Percentiles rank a stretch among this genome's conserved stretches.
These are phyloP conservation scores for Ophioceras dolichostomum DNA, from an alignment of 2,329 filamentous ascomycete species.

Conservation along the genomic window DNA sequence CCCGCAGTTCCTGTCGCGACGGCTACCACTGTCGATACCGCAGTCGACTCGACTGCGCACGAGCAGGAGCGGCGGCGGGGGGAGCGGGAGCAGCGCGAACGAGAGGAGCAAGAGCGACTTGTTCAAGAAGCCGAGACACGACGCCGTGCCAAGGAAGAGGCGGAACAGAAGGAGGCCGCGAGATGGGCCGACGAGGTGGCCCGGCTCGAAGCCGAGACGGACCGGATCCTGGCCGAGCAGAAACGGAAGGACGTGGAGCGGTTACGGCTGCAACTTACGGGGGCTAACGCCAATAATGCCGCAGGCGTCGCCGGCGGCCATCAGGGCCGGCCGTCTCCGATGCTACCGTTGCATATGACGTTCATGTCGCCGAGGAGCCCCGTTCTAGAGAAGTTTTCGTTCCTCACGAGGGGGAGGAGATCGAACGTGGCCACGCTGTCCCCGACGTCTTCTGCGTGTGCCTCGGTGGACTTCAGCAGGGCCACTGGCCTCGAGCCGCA, in stretches of 20 bases:
- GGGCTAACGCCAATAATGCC: constrained; percentile 19
- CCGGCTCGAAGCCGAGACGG: constrained; percentile 32
- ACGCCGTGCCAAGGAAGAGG: constrained; percentile 6
- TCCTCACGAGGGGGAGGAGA: constrained; percentile 29
- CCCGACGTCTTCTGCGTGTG: constrained; percentile 15
- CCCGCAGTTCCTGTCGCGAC: constrained; percentile 4
- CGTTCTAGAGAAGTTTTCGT: constrained; percentile 34
- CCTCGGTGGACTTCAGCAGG: constrained; percentile 18
- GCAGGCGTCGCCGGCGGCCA: constrained; percentile 11
- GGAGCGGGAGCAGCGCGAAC: neutral
- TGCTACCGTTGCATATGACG: too few relatives aligned
- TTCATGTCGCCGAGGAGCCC: constrained; percentile 24
- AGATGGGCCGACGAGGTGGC: constrained; percentile 25
- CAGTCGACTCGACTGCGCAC: neutral
- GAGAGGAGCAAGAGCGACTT: constrained; percentile 1
- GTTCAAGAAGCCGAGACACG: constrained; percentile 4
- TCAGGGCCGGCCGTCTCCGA: constrained; percentile 8
- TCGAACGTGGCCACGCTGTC: constrained; percentile 22
- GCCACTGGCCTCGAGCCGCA: constrained; percentile 19
- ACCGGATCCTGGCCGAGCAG: constrained; percentile 35
- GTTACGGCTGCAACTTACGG: constrained; percentile 26
- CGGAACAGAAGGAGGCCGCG: constrained; percentile 12
- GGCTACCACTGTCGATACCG: constrained; percentile 7
- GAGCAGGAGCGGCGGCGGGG: neutral
- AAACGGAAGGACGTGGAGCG: constrained; percentile 34